Evolutionary conservation across 148 eudicot genomes (phyloP), one percentile per base, ranked within the genome.

Genomic region (Vaccinium macrocarpon): DNA sequence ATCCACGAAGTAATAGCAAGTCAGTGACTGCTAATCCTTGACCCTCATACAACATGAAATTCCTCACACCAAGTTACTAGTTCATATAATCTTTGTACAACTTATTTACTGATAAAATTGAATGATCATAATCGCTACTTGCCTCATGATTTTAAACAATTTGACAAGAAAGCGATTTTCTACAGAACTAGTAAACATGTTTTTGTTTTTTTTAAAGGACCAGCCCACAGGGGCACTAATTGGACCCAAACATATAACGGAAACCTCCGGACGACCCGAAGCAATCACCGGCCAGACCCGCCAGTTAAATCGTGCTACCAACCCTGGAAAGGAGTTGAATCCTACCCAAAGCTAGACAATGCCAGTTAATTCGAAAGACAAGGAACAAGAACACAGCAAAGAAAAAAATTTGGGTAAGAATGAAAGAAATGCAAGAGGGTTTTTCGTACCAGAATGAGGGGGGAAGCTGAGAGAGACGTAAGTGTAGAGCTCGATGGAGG

Each of bases 401-500:
- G 57, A 56, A 46, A 19, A 35, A 29, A 29, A n/a, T 10, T 42
- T 35, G 80, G 38, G 15, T 42, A 55, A 21, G 12, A 9, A 56
- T 5, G 16, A 57, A 29, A 46, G 72, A 66, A 48, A 21, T 35
- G 46, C 32, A 23, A 56, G 15, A 46, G 64, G 16, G 66, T 21
- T 19, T 4, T 42, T 42, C 0, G 16, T 16, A 93, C 97, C 97
- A 49, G 88, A 61, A 74, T 88, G 86, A 66, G 93, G 25, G 35
- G 89, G 91, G 19, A 90, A 86, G 64, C 86, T 85, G 86, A 94
- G 88, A 66, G 95, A 85, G 82, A 88, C 93, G 70, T 88, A 92
- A 72, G 99, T 94, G 88, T 92, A 88, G 84, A 96, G 94, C 81
- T 95, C 93, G 86, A 96, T 92, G 81, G 99, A 85, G 82, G 99